Evolutionary conservation across 1,139 yeast genomes (phyloP).

Genomic region (Blastobotrys illinoisensis): DNA sequence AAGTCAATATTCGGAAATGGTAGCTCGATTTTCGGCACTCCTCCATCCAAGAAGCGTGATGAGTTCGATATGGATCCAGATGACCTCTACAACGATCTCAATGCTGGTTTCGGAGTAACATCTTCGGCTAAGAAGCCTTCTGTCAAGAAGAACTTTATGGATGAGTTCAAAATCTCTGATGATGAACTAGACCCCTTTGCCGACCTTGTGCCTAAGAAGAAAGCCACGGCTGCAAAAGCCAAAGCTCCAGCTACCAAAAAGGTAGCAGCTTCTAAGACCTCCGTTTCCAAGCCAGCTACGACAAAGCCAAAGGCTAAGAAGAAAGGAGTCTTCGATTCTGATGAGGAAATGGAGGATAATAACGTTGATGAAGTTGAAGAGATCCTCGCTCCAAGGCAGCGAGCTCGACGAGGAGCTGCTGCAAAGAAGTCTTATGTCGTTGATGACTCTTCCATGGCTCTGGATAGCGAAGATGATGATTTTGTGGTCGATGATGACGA

Average conservation of each 20-base stretch:
- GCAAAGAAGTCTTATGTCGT: neutral
- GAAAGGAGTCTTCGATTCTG: neutral
- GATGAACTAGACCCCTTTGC: neutral
- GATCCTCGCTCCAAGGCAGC: neutral
- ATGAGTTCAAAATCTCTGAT: conserved; percentile 5
- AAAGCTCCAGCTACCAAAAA: conserved; percentile 1
- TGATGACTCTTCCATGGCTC: neutral
- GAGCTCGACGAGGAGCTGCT: neutral
- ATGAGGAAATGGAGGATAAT: neutral
- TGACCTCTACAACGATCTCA: conserved; percentile 27
- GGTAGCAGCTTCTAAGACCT: conserved; percentile 4
- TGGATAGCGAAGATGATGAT: neutral
- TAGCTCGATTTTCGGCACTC: conserved; percentile 27
- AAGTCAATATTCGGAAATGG: conserved; percentile 12
- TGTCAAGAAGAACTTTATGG: conserved; percentile 9
- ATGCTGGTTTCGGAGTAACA: conserved; percentile 1
- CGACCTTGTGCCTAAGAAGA: neutral
- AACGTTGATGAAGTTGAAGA: neutral
- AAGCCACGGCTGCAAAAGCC: neutral
- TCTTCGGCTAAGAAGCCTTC: conserved; percentile 7
- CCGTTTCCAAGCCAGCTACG: conserved; percentile 14
- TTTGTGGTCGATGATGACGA: neutral
- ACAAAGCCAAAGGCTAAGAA: neutral
- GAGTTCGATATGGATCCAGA: conserved; percentile 28
- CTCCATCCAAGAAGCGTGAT: conserved; percentile 20